phyloP scores from a whole-genome alignment of 2,329 filamentous ascomycete genomes.

The Lachnellula occidentalis region DNA sequence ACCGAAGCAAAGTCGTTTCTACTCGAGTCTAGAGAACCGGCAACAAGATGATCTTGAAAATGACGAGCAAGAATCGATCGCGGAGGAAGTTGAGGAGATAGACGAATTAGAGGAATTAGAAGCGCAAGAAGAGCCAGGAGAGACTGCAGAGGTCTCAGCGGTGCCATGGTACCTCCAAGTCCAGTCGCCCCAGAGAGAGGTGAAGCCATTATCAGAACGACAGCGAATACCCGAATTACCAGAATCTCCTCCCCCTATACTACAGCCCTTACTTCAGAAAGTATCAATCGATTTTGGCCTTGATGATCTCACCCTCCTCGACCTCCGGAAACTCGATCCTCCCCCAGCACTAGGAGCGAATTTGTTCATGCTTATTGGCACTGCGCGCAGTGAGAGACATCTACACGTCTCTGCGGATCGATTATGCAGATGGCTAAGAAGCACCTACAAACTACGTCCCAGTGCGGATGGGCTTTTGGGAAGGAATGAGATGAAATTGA shows the following conservation, averaged over 20 bases:
- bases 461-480: conserved; percentile 85
- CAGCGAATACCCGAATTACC: conserved; percentile 56
- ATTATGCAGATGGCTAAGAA: conserved; percentile 80
- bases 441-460: conserved; percentile 64
- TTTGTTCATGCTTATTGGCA: conserved; percentile 88
- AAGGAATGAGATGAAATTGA: conserved; percentile 85
- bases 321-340: conserved; percentile 78
- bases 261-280: conserved; percentile 69
- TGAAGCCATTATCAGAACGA: conserved; percentile 41
- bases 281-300: conserved; percentile 80
- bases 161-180: conserved; percentile 85
- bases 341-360: conserved; percentile 83
- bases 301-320: conserved; percentile 73
- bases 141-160: conserved; percentile 9
- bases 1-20: conserved; percentile 11
- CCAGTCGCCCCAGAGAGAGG: conserved; percentile 39
- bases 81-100: conserved; percentile 3
- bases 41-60: conserved; percentile 3
- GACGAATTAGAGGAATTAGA: conserved; percentile 12
- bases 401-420: conserved; percentile 85
- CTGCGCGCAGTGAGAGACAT: conserved; percentile 87
- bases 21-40: conserved; percentile 6
- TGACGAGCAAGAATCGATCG: background rate
- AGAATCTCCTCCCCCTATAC: conserved; percentile 59
- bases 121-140: conserved; percentile 1